Evolutionary conservation across 2,329 filamentous ascomycete genomes (phyloP), one percentile per base, ranked within the genome.

Genomic region (Neonectria magnoliae): DNA sequence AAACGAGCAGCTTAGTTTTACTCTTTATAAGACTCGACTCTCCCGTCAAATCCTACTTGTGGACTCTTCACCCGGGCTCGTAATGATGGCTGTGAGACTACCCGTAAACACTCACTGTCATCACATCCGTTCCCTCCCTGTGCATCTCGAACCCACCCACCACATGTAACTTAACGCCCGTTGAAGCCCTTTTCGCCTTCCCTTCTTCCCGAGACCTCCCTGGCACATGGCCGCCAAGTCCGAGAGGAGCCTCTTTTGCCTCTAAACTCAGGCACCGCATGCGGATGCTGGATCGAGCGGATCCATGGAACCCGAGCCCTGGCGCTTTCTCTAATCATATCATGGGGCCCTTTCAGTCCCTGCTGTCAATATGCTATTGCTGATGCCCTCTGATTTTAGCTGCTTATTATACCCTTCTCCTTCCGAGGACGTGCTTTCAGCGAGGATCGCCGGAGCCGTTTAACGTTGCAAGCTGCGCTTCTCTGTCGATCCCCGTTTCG

Each of bases 291-390:
- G 36, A 52, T 55, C 36, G n/a, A 36, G 51, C 52, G 62, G 50
- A 54, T 51, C 47, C 38, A 25, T 25, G 25, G 25, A 22, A 20
- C 25, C 42, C n/a, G 25, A 9, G 31, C 29, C 54, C 55, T 33
- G 54, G 16, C 50, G 31, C 27, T 52, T 52, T 44, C 29, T 29
- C n/a, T 54, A 59, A 51, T 62, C 63, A 62, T 59, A 51, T 62
- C 63, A 62, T 59, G 63, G 48, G 64, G 38, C 29, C 41, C 42
- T 16, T n/a, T 27, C 25, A 25, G 22, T 54, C 54, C 55, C 59
- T 44, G 45, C 18, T 41, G 42, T 45, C 42, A 48, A 45, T 36
- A 18, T 50, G 48, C 22, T 7, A 16, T 36, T 20, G 47, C 16
- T 18, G 33, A 10, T 45, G 47, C 42, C 42, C 29, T n/a, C 16